Base-by-base conservation (phyloP, 2,329 filamentous ascomycete genomes). In the Colletotrichum higginsianum region DNA sequence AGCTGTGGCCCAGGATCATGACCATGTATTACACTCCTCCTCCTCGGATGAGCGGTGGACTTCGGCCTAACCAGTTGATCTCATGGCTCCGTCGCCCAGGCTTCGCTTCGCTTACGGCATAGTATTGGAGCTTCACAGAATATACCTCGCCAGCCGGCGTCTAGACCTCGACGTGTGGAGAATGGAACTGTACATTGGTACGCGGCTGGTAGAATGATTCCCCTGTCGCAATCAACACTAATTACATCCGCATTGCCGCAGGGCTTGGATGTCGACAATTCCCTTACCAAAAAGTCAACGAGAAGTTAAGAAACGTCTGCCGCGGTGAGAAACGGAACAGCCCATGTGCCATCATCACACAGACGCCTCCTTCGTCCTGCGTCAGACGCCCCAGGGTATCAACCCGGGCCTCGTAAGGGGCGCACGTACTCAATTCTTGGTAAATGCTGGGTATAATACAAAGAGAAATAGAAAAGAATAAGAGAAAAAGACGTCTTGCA, bases 361-460 rank as follows among this genome's bases (percentile, higher is more conserved):
- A n/a, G 49, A 63, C 26, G 9, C 47, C 42, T 46, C 50, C 26
- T 56, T 56, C 47, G 63, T 26, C 50, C 23, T 71, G 63, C 50
- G 23, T 71, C 56, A 57, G 50, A 26, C 61, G 35, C 44, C 44
- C 67, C 57, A 64, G 49, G 21, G 16, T 12, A 5, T 40, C 44
- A 12, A 21, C 64, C 44, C 65, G 40, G 53, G 40, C 21, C 52
- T 58, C n/a, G 16, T 18, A 7, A 15, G 13, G 44, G 42, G 26
- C 49, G 58, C 49, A 67, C 47, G 23, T 35, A 52, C 30, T 71
- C 65, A 68, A 64, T 71, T 68, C 58, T 68, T 68, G 68, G 46
- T 71, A 60, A 23, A 60, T 68, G 58, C 65, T 26, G 68, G 68
- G 68, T 71, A 71, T 71, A 68, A 60, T 64, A 71, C 65, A 71